Evolutionary conservation across 2,329 filamentous ascomycete genomes (phyloP), one percentile per base, ranked within the genome.

Genomic region (Simplicillium sp.): DNA sequence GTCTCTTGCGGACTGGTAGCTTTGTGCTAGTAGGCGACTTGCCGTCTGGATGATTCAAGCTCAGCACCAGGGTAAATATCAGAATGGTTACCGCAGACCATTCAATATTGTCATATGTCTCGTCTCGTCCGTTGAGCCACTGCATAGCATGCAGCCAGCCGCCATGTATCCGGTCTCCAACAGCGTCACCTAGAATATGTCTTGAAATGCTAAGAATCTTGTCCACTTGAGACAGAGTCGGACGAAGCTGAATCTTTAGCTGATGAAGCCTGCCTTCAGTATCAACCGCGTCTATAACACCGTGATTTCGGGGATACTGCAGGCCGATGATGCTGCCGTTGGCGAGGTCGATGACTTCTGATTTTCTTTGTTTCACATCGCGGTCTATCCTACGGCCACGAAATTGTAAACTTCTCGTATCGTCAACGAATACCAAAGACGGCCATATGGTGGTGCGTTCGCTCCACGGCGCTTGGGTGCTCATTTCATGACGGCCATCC

Each of bases 401-500:
- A 45, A 75, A 76, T 40, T 77, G 75, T 31, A 84, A 62, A 43
- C 70, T 75, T 50, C 75, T 71, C 18, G 73, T 66, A 47, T 83
- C 77, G 42, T 80, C 71, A 16, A 78, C 57, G 44, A 71, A 70
- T 15, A 87, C 63, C 20, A 70, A 50, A 2, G 83, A 80, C 2
- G 87, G 60, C 0, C 71, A 65, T n/a, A 88, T 62, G 34, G 77
- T 78, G n/a, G 80, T 77, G 11, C 84, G 68, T 39, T 74, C 73
- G 43, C 81, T 80, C 84, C 84, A 89, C 1, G 83, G 84, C 6
- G 82, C 82, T 57, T 88, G 84, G 9, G 86, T 64, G 48, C 80
- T 85, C 13, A 90, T 60, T 52, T 84, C 77, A 36, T 77, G 73
- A 25, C 73, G 71, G 2, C 82, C 81, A 47, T 77, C 67, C 38